A percentile compares a stretch with the other conserved stretches of the same genome.
phyloP scores from a whole-genome alignment of 1,284 basidiomycete genomes.

The Malassezia equina region DNA sequence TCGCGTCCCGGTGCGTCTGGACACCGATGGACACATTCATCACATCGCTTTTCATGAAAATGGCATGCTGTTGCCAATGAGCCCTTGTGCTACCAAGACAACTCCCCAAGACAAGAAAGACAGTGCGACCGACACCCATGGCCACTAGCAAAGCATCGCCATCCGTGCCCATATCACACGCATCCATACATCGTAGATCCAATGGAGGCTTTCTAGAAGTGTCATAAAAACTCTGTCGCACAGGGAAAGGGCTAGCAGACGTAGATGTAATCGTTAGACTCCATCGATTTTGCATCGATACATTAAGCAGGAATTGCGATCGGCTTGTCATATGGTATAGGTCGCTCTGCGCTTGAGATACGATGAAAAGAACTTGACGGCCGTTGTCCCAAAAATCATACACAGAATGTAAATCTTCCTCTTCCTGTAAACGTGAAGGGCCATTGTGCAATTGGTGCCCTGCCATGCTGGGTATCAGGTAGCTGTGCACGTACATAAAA shows the following conservation, averaged over 20 bases:
- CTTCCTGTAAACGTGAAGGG: background rate
- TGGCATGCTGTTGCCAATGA: background rate
- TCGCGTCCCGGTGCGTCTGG: background rate
- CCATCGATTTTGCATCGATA: background rate
- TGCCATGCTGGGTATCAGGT: background rate
- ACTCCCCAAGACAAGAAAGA: background rate
- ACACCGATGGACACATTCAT: background rate
- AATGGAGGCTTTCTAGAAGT: background rate
- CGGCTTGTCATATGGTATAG: background rate
- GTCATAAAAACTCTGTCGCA: background rate
- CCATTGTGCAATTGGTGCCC: background rate
- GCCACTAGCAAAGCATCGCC: background rate
- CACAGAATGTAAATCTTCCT: background rate
- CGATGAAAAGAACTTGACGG: background rate
- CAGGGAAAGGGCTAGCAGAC: background rate
- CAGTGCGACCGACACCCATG: conserved; percentile 1
- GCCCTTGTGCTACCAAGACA: background rate
- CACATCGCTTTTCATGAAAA: background rate
- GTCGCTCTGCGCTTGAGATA: background rate
- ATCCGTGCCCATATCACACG: background rate
- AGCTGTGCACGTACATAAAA: background rate
- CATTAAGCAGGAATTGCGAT: background rate
- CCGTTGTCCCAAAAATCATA: background rate
- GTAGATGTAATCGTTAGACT: background rate
- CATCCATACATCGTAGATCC: conserved; percentile 11